Evolutionary conservation across 768 basidiomycete species (phyloP).

Genomic region (Dacryopinax primogenitus): DNA sequence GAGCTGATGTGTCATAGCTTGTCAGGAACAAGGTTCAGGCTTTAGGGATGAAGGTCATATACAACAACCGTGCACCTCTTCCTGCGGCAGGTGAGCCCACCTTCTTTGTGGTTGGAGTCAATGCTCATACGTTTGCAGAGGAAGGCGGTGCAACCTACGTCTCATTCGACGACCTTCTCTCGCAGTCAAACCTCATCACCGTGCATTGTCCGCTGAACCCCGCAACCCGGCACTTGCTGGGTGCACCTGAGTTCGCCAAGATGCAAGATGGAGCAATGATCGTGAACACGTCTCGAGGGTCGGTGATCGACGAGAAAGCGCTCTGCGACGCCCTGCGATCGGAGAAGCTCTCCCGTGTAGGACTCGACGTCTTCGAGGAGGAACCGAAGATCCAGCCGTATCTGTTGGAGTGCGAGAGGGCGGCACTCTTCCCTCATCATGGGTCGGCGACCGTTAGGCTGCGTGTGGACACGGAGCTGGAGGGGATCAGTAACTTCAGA

Average conservation of each 20-base stretch:
- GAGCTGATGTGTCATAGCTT: conserved; percentile 1
- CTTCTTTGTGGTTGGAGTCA: neutral
- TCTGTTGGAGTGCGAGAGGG: conserved; percentile 20
- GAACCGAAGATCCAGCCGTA: conserved; percentile 27
- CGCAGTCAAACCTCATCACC: conserved; percentile 20
- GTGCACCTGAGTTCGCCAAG: conserved; percentile 19
- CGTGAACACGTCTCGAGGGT: conserved; percentile 24
- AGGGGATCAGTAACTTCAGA: neutral
- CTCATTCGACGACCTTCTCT: conserved; percentile 22
- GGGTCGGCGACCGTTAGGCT: conserved; percentile 15
- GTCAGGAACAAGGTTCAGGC: conserved; percentile 21
- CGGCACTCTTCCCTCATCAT: conserved; percentile 12
- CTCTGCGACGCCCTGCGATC: conserved; percentile 26
- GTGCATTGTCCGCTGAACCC: conserved; percentile 23
- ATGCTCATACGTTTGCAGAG: conserved; percentile 13
- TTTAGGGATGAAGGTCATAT: conserved; percentile 26
- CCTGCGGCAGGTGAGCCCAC: conserved; percentile 15
- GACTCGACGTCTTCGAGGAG: conserved; percentile 28
- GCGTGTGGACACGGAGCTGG: neutral
- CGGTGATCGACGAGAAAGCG: conserved; percentile 25
- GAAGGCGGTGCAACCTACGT: conserved; percentile 20
- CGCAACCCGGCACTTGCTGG: conserved; percentile 19
- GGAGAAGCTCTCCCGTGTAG: conserved; percentile 25
- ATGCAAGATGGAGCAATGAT: conserved; percentile 25
- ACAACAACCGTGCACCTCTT: conserved; percentile 23